phyloP scores from a whole-genome alignment of 768 basidiomycete genomes.

The Gloeopeniophorella convolvens region DNA sequence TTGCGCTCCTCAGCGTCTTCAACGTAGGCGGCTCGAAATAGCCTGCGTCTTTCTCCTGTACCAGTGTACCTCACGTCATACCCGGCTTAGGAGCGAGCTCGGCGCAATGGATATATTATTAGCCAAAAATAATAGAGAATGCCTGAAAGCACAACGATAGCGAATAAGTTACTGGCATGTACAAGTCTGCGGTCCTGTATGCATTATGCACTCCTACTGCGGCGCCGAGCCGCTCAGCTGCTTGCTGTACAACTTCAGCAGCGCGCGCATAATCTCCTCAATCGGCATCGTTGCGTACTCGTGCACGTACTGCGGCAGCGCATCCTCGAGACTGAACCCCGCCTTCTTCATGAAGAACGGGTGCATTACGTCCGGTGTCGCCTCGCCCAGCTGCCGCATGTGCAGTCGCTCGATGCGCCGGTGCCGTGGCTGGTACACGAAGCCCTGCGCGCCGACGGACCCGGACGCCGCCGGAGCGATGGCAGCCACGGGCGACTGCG shows the following conservation, averaged over 20 bases:
- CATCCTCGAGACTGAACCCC: constrained; percentile 77
- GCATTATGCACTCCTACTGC: constrained; percentile 3
- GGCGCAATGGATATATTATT: constrained; percentile 14
- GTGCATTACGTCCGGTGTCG: constrained; percentile 85
- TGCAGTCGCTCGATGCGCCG: constrained; percentile 73
- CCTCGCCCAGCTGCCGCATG: constrained; percentile 81
- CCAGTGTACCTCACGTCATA: neutral
- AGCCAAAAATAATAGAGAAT: constrained; percentile 24
- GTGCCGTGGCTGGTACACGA: constrained; percentile 50
- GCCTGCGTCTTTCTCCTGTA: neutral
- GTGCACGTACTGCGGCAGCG: constrained; percentile 80
- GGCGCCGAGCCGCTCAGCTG: constrained; percentile 43
- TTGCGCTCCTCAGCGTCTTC: constrained; percentile 89
- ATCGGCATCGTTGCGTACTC: constrained; percentile 81
- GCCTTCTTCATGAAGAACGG: constrained; percentile 83
- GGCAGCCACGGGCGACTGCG: constrained; percentile 8
- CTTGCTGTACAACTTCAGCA: constrained; percentile 69
- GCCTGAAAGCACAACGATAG: constrained; percentile 5
- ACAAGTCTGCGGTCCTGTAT: too few species aligned
- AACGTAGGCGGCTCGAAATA: constrained; percentile 38
- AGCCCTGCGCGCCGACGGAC: constrained; percentile 19
- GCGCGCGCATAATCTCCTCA: constrained; percentile 77
- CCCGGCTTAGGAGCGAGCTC: too few species aligned
- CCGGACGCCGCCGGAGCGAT: constrained; percentile 3
- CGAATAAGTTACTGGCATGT: constrained; percentile 10